These are phyloP conservation scores for Crithidia bombi DNA, from an alignment of 208 protist species.

Conservation along the genomic window DNA sequence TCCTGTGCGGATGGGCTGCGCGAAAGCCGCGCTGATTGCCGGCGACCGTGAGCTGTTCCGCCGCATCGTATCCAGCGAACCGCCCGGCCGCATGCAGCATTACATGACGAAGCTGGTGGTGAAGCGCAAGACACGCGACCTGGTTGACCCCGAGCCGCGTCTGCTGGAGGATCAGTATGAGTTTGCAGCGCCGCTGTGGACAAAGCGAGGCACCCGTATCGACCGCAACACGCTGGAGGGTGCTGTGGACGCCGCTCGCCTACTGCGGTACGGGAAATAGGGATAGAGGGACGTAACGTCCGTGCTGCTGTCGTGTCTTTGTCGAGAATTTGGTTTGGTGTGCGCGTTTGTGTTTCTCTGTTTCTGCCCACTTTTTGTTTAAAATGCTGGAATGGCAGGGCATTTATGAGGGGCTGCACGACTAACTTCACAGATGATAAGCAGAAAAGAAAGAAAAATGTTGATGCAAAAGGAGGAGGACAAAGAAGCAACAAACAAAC, in stretches of 20 bases:
- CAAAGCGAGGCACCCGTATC: constrained; percentile 84
- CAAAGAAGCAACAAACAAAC: not conserved
- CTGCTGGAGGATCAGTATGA: constrained; percentile 91
- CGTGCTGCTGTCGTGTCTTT: constrained; percentile 8
- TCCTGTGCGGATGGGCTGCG: constrained; percentile 91
- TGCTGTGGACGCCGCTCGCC: constrained; percentile 56
- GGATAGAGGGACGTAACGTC: too few species aligned
- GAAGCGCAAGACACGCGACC: constrained; percentile 88
- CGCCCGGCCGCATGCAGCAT: constrained; percentile 84
- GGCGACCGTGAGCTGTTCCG: constrained; percentile 86
- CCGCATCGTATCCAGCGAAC: constrained; percentile 83
- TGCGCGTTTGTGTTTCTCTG: not conserved
- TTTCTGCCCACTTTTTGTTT: not conserved
- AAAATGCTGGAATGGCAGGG: not conserved
- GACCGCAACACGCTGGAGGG: constrained; percentile 90
- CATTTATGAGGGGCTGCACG: not conserved
- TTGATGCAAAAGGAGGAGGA: not conserved
- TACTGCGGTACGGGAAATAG: constrained; percentile 27
- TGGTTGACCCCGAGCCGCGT: constrained; percentile 78
- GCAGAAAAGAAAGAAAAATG: too few species aligned
- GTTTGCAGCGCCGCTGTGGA: constrained; percentile 90
- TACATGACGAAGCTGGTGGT: constrained; percentile 90
- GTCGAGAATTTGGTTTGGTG: not conserved
- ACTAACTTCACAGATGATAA: constrained; percentile 3
- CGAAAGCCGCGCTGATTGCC: constrained; percentile 89